Percentiles rank a stretch among this genome's conserved stretches.
Evolutionary conservation across 768 basidiomycete species (phyloP).

Genomic region (Trametopsis cervina): DNA sequence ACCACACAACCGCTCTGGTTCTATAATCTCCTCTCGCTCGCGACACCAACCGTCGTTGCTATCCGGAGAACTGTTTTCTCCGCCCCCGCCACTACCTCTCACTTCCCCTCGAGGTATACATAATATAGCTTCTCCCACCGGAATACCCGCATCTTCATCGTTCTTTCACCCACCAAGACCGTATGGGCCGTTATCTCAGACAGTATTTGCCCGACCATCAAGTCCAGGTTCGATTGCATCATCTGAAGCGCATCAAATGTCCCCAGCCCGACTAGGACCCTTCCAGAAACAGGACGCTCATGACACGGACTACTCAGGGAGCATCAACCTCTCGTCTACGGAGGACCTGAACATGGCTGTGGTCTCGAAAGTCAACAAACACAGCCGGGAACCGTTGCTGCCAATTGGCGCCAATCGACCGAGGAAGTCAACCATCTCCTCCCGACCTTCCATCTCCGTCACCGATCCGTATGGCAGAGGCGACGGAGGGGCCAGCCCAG

Average conservation of each 20-base stretch:
- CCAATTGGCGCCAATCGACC: conserved; percentile 36
- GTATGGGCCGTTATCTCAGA: conserved; percentile 34
- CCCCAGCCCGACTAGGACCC: conserved; percentile 35
- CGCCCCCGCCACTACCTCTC: conserved; percentile 17
- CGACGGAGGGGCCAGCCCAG: conserved; percentile 20
- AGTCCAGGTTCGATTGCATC: conserved; percentile 24
- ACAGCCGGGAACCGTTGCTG: conserved; percentile 68
- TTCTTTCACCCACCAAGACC: conserved; percentile 74
- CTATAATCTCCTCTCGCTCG: conserved; percentile 10
- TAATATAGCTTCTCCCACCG: conserved; percentile 54
- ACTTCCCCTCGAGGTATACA: conserved; percentile 16
- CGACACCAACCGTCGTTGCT: conserved; percentile 10
- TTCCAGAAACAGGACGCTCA: conserved; percentile 31
- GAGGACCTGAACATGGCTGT: conserved; percentile 26
- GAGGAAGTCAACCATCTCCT: conserved; percentile 15
- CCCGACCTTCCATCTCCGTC: conserved; percentile 21
- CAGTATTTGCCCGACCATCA: conserved; percentile 25
- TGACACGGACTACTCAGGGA: conserved; percentile 38
- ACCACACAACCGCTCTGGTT: conserved; percentile 10
- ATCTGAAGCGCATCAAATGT: conserved; percentile 19
- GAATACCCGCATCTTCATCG: conserved; percentile 71
- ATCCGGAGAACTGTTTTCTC: conserved; percentile 14
- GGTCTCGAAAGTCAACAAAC: conserved; percentile 40
- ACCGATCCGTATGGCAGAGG: conserved; percentile 23
- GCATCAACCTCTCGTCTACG: conserved; percentile 20